A percentile compares a stretch with the other conserved stretches of the same genome.
phyloP scores from a whole-genome alignment of 73 alveolate species.

The Paramecium biaurelia region DNA sequence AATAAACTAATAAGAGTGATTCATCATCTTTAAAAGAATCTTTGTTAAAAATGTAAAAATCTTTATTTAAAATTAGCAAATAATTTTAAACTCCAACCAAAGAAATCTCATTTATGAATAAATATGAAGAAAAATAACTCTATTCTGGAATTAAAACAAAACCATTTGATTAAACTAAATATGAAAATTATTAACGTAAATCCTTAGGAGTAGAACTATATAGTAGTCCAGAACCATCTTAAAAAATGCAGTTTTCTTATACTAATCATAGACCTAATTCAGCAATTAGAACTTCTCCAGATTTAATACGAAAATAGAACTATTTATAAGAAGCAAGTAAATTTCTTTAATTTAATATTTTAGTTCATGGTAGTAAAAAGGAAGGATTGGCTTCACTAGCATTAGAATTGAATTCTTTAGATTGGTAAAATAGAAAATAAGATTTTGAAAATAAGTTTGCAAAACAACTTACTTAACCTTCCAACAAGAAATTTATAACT shows the following conservation, averaged over 20 bases:
- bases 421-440: not conserved
- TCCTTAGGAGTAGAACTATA: not conserved
- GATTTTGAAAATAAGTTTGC: not conserved
- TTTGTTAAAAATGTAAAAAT: not conserved
- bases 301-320: not conserved
- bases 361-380: not conserved
- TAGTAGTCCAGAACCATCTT: not conserved
- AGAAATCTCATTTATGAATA: not conserved
- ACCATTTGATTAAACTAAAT: not conserved
- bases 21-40: not conserved
- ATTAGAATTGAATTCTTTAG: not conserved
- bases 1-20: not conserved
- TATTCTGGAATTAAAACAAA: not conserved
- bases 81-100: not conserved
- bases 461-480: not conserved
- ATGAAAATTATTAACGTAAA: not conserved
- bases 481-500: not conserved
- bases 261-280: not conserved
- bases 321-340: not conserved
- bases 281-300: not conserved
- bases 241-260: not conserved
- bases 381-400: not conserved
- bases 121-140: not conserved
- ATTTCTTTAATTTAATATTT: not conserved
- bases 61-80: not conserved